These are phyloP conservation scores for Phytophthora gonapodyides DNA, from an alignment of 352 stramenopile species.

Conservation along the genomic window DNA sequence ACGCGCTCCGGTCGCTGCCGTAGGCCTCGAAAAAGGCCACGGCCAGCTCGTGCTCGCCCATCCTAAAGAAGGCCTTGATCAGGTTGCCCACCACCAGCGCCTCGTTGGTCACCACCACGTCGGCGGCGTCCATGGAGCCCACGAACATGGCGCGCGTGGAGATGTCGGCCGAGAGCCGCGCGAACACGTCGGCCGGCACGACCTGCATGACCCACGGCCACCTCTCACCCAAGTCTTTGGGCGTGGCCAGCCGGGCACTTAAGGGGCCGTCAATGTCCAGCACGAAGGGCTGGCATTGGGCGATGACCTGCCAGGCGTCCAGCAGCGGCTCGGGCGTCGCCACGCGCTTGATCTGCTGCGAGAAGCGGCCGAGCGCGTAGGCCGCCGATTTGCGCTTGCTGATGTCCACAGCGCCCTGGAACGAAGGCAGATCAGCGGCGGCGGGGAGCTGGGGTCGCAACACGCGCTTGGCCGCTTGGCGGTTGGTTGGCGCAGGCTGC, in stretches of 20 bases:
- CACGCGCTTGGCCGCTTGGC: slow-evolving; percentile 15
- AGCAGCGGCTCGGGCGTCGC: slow-evolving; percentile 23
- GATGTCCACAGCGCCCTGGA: slow-evolving; percentile 10
- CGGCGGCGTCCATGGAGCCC: slow-evolving; percentile 12
- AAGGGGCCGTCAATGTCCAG: slow-evolving; percentile 16
- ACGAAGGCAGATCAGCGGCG: slow-evolving; percentile 5
- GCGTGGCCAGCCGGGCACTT: slow-evolving; percentile 11
- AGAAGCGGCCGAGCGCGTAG: slow-evolving; percentile 33
- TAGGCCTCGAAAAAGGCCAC: slow-evolving; percentile 46
- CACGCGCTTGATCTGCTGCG: slow-evolving; percentile 23
- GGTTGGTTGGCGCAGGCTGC: slow-evolving; percentile 3
- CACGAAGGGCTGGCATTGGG: slow-evolving; percentile 38
- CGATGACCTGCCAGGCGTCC: slow-evolving; percentile 35
- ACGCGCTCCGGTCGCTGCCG: slow-evolving; percentile 35
- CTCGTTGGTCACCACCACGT: slow-evolving; percentile 44
- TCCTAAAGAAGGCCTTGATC: slow-evolving; percentile 29
- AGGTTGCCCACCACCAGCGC: slow-evolving; percentile 29
- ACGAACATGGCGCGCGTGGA: slow-evolving; percentile 32
- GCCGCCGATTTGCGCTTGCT: slow-evolving; percentile 9
- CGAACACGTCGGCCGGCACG: slow-evolving; percentile 40
- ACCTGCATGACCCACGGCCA: slow-evolving; percentile 38
- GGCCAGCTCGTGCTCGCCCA: slow-evolving; percentile 31
- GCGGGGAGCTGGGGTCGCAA: slow-evolving; percentile 11
- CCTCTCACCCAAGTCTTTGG: slow-evolving; percentile 2
- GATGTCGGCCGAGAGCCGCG: slow-evolving; percentile 25